Evolutionary conservation across 768 basidiomycete genomes (phyloP).

Genomic region (Auricularia auricula-judae): DNA sequence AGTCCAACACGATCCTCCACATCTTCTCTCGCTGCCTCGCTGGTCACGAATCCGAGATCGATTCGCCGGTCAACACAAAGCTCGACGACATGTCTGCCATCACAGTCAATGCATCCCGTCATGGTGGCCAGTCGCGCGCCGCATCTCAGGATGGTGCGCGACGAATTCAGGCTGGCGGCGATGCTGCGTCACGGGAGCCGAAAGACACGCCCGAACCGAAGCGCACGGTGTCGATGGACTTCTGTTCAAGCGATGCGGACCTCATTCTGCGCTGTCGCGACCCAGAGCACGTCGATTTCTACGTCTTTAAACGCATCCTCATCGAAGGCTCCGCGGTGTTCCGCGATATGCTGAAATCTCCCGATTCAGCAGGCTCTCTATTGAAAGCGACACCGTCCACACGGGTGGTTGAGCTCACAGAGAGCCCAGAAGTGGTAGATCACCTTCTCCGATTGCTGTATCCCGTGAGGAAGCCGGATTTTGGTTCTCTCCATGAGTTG

Average conservation of each 20-base stretch:
- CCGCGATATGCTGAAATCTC: slow-evolving; percentile 53
- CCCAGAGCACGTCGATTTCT: slow-evolving; percentile 35
- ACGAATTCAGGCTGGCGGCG: too few relatives aligned
- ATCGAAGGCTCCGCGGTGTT: slow-evolving; percentile 59
- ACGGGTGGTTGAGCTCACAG: slow-evolving; percentile 46
- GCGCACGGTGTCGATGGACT: background rate
- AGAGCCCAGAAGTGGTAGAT: slow-evolving; percentile 33
- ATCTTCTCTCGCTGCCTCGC: background rate
- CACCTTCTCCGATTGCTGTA: slow-evolving; percentile 51
- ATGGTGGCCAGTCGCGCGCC: too few relatives aligned
- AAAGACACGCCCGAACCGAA: background rate
- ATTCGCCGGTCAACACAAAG: background rate
- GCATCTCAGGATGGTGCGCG: too few relatives aligned
- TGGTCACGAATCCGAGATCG: background rate
- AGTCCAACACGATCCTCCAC: background rate
- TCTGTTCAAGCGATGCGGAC: slow-evolving; percentile 39
- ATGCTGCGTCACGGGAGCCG: background rate
- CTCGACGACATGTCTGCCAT: too few relatives aligned
- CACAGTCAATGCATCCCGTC: too few relatives aligned
- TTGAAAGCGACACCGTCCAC: background rate
- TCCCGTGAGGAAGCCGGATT: slow-evolving; percentile 24
- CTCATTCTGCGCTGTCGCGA: slow-evolving; percentile 28
- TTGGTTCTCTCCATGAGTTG: background rate
- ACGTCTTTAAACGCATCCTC: slow-evolving; percentile 52
- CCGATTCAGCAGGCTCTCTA: slow-evolving; percentile 31